Base-by-base conservation (phyloP, 2,329 filamentous ascomycete species). In the Stachybotrys echinatus region DNA sequence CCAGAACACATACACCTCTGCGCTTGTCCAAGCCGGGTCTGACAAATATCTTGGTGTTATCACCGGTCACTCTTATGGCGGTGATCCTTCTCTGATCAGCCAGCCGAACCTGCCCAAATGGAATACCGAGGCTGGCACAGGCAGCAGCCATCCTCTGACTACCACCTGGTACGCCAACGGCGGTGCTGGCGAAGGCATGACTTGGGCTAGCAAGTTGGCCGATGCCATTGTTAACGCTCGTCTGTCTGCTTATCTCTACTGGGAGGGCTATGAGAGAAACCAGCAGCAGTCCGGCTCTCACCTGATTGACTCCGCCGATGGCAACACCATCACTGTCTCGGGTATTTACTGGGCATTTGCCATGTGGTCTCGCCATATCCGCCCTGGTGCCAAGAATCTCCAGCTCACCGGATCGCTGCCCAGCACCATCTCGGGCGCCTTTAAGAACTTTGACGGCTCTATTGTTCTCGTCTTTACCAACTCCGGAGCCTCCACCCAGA, bases 121-220 rank as follows among this genome's bases (percentile, higher is more conserved):
- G 79, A 67, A 79, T 52, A 77, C 76, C 2, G 78, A 81, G 58
- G 50, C 42, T 18, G 50, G 47, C 23, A 39, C 42, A 14, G 44
- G 47, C 4, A 12, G 21, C 12, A 42, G 40, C 42, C n/a, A 23
- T 22, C 34, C 17, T 22, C 48, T 49, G 23, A 22, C 34, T 5
- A 70, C 74, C 4, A 64, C 67, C 2, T 81, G 75, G 74, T 79
- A 76, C 58, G 52, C 56, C 1, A 66, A 58, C 52, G 75, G 77
- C 42, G 73, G 69, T 10, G 61, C 66, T 0, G 72, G 72, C 37
- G 79, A 82, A 53, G 79, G 78, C 6, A 65, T 77, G 55, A 79
- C 75, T 3, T 81, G 77, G 78, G 79, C 78, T 2, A 74, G 75
- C 55, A 74, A 76, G 54, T 73, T 82, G 42, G 74, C 75, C 60